Evolutionary conservation across 345 rosid species (phyloP).

Genomic region (Eucalyptus decipiens): DNA sequence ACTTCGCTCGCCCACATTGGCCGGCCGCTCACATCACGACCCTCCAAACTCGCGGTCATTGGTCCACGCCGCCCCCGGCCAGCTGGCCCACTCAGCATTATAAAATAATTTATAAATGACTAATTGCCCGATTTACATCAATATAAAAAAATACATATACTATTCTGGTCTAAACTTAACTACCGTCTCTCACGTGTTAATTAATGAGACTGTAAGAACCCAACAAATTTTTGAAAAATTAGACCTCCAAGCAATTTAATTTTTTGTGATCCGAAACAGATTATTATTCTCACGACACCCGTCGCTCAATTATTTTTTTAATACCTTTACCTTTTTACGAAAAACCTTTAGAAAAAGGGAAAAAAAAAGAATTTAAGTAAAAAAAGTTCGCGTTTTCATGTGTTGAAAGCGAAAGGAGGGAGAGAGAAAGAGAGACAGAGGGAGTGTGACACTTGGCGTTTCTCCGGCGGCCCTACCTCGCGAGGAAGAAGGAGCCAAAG

Average conservation of each 20-base stretch:
- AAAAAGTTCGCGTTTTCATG: background rate
- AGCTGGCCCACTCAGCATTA: constrained; percentile 14
- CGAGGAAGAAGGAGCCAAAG: constrained; percentile 1
- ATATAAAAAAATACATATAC: background rate
- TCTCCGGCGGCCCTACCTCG: background rate
- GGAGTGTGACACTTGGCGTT: constrained; percentile 32
- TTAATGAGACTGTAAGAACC: background rate
- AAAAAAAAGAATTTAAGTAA: background rate
- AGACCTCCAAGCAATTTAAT: too few species aligned
- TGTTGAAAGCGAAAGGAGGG: constrained; percentile 8
- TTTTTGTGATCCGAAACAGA: accelerated
- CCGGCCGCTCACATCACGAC: background rate
- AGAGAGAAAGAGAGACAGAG: background rate
- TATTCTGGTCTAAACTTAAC: background rate
- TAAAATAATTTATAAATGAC: background rate
- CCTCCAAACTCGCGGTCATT: background rate
- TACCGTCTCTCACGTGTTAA: background rate
- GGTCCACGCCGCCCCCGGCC: constrained; percentile 13
- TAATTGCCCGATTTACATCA: background rate
- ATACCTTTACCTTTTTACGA: too few species aligned
- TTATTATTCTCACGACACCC: accelerated
- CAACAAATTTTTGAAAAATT: too few species aligned
- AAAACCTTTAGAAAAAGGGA: background rate
- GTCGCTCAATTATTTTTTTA: background rate
- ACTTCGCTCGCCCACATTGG: background rate